Evolutionary conservation across 1,284 basidiomycete genomes (phyloP).

Genomic region (Ceratobasidium sp.): DNA sequence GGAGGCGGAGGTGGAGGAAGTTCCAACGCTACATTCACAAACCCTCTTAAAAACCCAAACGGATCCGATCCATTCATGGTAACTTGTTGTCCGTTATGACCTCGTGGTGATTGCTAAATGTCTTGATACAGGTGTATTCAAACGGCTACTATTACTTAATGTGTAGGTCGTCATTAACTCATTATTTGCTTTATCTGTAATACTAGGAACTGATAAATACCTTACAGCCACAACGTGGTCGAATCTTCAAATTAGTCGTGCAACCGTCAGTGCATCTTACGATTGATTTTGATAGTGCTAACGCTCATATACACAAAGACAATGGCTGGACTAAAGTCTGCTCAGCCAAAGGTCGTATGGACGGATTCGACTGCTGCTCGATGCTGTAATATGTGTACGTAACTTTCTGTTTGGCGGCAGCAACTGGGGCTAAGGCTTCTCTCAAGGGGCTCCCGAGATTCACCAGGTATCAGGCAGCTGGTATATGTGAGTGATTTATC

Average conservation of each 20-base stretch:
- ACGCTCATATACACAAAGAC: slow-evolving; percentile 52
- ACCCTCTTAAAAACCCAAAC: slow-evolving; percentile 54
- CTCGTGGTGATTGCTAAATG: too few relatives aligned
- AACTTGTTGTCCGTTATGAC: neutral
- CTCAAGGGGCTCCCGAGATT: slow-evolving; percentile 45
- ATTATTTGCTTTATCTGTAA: neutral
- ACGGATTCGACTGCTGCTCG: slow-evolving; percentile 57
- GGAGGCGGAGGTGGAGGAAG: too few relatives aligned
- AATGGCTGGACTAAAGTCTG: slow-evolving; percentile 59
- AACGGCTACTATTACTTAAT: slow-evolving; percentile 28
- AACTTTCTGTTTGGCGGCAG: neutral
- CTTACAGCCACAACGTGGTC: slow-evolving; percentile 59
- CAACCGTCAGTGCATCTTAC: slow-evolving; percentile 48
- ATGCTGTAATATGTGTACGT: slow-evolving; percentile 60
- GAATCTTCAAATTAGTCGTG: slow-evolving; percentile 60
- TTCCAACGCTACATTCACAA: slow-evolving; percentile 44
- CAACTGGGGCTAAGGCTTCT: neutral
- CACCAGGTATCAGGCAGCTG: slow-evolving; percentile 37
- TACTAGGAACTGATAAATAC: neutral
- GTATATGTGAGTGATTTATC: slow-evolving; percentile 40
- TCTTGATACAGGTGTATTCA: slow-evolving; percentile 12
- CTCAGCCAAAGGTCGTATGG: slow-evolving; percentile 58
- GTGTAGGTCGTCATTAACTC: neutral
- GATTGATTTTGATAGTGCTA: too few relatives aligned
- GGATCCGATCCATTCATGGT: slow-evolving; percentile 60